phyloP scores from a whole-genome alignment of 2,329 filamentous ascomycete species.

The Penicillium vulpinum region DNA sequence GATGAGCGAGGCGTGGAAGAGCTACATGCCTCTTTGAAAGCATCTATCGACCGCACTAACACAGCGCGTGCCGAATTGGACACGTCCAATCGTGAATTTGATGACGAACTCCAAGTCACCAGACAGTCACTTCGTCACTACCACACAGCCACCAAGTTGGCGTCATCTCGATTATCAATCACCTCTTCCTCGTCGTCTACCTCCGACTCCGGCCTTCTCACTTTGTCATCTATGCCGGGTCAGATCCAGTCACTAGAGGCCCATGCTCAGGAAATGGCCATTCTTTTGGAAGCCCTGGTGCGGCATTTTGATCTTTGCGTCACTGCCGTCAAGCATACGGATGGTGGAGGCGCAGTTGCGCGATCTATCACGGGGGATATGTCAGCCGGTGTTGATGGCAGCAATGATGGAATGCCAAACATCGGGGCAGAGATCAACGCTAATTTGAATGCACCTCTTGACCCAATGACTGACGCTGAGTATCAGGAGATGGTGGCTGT shows the following conservation, averaged over 20 bases:
- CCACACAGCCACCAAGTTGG: conserved; percentile 39
- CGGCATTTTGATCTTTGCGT: conserved; percentile 92
- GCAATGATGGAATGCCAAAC: conserved; percentile 32
- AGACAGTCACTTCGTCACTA: conserved; percentile 56
- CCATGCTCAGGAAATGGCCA: conserved; percentile 79
- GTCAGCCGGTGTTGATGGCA: conserved; percentile 50
- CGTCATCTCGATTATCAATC: conserved; percentile 37
- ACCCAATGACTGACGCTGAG: conserved; percentile 73
- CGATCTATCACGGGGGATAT: conserved; percentile 66
- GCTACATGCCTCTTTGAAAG: conserved; percentile 57
- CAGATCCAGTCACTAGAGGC: conserved; percentile 65
- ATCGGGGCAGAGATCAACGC: conserved; percentile 35
- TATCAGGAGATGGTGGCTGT: conserved; percentile 80
- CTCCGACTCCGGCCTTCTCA: conserved; percentile 36
- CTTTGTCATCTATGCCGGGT: conserved; percentile 49
- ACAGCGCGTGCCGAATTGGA: conserved; percentile 60
- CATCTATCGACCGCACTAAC: conserved; percentile 62
- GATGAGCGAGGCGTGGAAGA: conserved; percentile 62
- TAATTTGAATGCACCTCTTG: conserved; percentile 52
- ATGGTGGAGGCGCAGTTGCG: conserved; percentile 71
- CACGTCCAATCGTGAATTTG: conserved; percentile 63
- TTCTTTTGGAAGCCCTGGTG: conserved; percentile 75
- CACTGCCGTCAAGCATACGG: conserved; percentile 84
- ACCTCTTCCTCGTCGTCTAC: conserved; percentile 37
- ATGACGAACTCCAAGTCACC: conserved; percentile 68